Conservation (phyloP, 2,329 filamentous ascomycete genomes). For the Sporothrix luriei region DNA sequence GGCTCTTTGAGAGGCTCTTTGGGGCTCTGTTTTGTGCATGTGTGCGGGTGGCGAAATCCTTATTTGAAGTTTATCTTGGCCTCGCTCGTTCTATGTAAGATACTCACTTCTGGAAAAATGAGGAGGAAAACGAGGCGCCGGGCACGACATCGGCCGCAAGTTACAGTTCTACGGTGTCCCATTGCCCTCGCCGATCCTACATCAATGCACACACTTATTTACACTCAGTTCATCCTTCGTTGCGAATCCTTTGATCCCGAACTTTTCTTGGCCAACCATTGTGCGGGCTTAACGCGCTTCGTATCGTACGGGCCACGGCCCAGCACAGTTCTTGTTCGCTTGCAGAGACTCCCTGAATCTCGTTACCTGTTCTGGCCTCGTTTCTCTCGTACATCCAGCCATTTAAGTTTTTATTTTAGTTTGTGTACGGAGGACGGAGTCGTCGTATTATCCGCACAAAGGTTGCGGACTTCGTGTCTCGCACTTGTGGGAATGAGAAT, state of each 20-base stretch:
- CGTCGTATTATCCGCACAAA: too few relatives aligned
- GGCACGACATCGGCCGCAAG: neutral
- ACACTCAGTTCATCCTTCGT: neutral
- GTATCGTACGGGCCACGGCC: neutral
- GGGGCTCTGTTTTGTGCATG: neutral
- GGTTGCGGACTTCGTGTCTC: neutral
- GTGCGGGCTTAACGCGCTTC: neutral
- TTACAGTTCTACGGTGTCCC: neutral
- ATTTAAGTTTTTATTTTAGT: slow-evolving; percentile 2
- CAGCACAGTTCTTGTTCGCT: neutral
- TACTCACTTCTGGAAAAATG: neutral
- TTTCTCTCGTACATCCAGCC: neutral
- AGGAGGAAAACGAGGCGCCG: neutral
- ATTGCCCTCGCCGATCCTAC: neutral
- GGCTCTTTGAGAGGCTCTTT: slow-evolving; percentile 15
- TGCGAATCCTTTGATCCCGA: neutral
- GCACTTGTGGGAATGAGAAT: too few relatives aligned
- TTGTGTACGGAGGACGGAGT: too few relatives aligned
- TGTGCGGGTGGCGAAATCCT: neutral
- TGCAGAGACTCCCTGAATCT: neutral
- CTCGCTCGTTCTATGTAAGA: too few relatives aligned
- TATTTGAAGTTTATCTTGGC: slow-evolving; percentile 11
- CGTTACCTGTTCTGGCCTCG: neutral
- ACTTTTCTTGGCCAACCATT: neutral
- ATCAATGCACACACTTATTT: neutral